Evolutionary conservation across 225 moss, liverwort and hornwort species (phyloP).

Genomic region (Polytrichum formosum): DNA sequence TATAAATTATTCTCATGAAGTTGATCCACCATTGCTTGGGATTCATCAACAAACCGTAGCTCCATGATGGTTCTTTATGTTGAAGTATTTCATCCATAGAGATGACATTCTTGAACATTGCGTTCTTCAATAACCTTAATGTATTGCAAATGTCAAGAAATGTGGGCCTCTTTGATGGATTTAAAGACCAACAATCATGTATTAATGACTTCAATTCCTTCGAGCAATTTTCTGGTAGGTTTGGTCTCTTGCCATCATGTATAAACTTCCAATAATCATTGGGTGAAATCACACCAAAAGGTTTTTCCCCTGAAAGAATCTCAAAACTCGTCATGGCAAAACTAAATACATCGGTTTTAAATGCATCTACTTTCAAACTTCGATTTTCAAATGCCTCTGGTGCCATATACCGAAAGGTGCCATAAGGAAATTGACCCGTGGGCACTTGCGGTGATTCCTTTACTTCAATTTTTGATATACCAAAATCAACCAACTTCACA

Average conservation of each 20-base stretch:
- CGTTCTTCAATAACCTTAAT: background rate
- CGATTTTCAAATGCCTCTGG: background rate
- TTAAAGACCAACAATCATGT: background rate
- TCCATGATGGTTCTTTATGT: background rate
- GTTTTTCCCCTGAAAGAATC: background rate
- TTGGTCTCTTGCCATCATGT: background rate
- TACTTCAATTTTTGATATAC: background rate
- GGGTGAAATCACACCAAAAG: background rate
- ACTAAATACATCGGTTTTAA: background rate
- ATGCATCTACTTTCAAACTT: background rate
- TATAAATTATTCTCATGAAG: background rate
- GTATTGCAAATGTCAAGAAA: background rate
- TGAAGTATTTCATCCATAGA: background rate
- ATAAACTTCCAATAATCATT: background rate
- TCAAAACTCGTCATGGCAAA: background rate
- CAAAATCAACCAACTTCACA: slow-evolving; percentile 2
- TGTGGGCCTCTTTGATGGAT: slow-evolving; percentile 4
- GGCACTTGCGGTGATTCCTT: background rate
- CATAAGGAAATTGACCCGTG: background rate
- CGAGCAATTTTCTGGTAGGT: background rate
- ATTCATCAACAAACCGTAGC: background rate
- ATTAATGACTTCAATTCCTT: background rate
- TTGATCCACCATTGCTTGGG: background rate
- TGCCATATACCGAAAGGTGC: slow-evolving; percentile 3
- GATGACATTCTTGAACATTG: background rate